phyloP scores from a whole-genome alignment of 352 stramenopile genomes.

The Discostella stelligera region DNA sequence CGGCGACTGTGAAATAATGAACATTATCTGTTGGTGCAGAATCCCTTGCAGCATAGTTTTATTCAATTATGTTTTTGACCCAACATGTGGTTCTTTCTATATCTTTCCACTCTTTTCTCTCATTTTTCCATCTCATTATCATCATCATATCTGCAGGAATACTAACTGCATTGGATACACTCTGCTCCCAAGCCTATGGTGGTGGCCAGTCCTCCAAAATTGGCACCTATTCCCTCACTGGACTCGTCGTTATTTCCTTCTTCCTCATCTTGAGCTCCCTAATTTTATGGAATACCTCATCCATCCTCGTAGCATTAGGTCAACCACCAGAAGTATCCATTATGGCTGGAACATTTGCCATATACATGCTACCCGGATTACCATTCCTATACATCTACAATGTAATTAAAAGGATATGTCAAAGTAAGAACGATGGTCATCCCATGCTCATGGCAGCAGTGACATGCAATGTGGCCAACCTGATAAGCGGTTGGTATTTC shows the following conservation, averaged over 20 bases:
- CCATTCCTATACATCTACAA: constrained; percentile 85
- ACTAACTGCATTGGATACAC: constrained; percentile 87
- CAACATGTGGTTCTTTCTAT: background rate
- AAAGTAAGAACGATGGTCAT: constrained; percentile 85
- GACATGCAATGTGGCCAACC: constrained; percentile 83
- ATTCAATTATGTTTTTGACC: background rate
- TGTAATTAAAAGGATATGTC: constrained; percentile 84
- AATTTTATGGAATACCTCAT: constrained; percentile 78
- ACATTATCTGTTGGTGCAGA: background rate
- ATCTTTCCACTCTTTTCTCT: background rate
- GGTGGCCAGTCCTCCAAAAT: constrained; percentile 86
- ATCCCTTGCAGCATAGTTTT: background rate
- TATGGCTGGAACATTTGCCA: constrained; percentile 79
- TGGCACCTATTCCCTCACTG: constrained; percentile 87
- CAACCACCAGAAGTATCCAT: constrained; percentile 81
- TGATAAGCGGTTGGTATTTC: constrained; percentile 84
- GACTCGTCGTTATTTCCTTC: constrained; percentile 78
- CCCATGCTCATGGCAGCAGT: constrained; percentile 84
- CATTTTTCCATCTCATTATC: background rate
- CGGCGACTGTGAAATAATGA: background rate
- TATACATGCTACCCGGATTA: constrained; percentile 82
- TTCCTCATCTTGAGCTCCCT: constrained; percentile 38
- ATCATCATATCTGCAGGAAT: constrained; percentile 56
- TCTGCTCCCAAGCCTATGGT: constrained; percentile 86
- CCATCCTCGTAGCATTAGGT: constrained; percentile 83